Conservation (phyloP, 176 grass and related monocot species). For the Otatea glauca region DNA sequence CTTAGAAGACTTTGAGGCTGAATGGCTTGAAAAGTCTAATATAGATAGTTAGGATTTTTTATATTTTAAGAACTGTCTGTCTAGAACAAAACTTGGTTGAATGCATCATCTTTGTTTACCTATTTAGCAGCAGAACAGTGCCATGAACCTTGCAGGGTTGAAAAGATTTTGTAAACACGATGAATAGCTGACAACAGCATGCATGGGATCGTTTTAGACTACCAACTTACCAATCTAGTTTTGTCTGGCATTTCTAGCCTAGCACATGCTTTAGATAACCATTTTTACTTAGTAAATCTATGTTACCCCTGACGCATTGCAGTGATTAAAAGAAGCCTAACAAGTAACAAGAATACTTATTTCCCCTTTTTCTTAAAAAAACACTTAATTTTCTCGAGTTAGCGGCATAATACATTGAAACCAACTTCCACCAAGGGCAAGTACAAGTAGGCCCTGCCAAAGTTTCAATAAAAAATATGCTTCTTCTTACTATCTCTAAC, state of each 20-base stretch:
- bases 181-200: neutral
- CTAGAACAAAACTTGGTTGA: slow-evolving; percentile 13
- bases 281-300: neutral
- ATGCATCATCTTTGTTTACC: neutral
- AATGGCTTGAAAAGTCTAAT: neutral
- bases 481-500: slow-evolving; percentile 27
- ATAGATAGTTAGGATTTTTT: neutral
- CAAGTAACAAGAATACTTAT: neutral
- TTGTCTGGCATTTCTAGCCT: neutral
- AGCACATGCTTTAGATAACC: neutral
- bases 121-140: slow-evolving; percentile 21
- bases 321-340: neutral
- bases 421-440: slow-evolving; percentile 6
- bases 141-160: neutral
- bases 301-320: neutral
- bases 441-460: slow-evolving; percentile 12
- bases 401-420: neutral
- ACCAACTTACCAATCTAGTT: neutral
- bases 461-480: slow-evolving; percentile 17
- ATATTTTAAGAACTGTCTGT: neutral
- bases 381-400: neutral
- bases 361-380: too few relatives aligned
- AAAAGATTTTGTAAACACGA: slow-evolving; percentile 4
- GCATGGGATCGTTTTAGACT: neutral
- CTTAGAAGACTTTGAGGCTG: neutral